Base-by-base conservation (phyloP, 148 eudicot genomes). In the Chenopodium quinoa region DNA sequence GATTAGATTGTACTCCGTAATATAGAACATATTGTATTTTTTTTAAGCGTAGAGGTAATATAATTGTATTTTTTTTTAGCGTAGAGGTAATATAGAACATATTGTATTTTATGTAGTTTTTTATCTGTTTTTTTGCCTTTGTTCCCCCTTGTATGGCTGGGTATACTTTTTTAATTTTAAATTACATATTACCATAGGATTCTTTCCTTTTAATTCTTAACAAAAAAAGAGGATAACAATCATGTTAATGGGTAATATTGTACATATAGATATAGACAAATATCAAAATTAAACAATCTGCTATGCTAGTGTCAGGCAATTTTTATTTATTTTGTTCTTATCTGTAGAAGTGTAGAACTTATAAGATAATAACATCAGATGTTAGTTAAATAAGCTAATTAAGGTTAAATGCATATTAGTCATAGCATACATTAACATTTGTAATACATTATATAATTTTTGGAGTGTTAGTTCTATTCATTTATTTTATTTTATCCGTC, bases 221-320 rank as follows among this genome's bases (percentile, higher is more conserved):
- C 29, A 27, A 27, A 27, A 27, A 0, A 27, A 20, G 20, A 52
- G 20, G 44, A 79, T 37, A 32, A 56, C 4, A 12, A 56, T 17
- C 23, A 54, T 52, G 32, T 40, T 52, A n/a, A 48, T 52, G 17
- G n/a, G 14, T 44, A 23, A 50, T 62, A 22, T 29, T 37, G 76
- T 73, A 48, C 58, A 73, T 73, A 34, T 32, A 63, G 54, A 50
- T 47, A 32, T 66, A 80, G 66, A 73, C 82, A 80, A 27, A 63
- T 22, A 48, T 75, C 54, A 56, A 81, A 81, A 14, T 68, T 48
- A 46, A 75, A 46, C 77, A 67, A 67, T 48, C 29, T 75, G 83
- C 58, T 34, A 29, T 13, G 31, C 37, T 34, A 34, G 37, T 66
- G 40, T 76, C 46, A 47, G 48, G 56, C 44, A 27, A 16, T 0